A percentile compares a stretch with the other conserved stretches of the same genome.
These are phyloP conservation scores for Litchi chinensis DNA, from an alignment of 345 rosid genomes.

Conservation along the genomic window DNA sequence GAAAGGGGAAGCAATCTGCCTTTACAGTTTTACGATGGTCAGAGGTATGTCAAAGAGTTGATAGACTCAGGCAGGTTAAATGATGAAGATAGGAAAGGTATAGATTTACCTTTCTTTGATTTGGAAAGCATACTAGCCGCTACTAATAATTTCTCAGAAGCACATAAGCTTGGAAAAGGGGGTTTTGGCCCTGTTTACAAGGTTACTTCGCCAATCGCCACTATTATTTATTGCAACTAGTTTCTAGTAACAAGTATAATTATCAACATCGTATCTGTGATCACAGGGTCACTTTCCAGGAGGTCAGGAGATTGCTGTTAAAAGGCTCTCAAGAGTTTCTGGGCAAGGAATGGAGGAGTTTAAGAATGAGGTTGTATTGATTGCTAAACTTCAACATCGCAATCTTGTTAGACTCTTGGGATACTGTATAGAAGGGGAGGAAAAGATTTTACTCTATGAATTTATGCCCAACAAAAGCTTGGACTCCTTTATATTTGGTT, in stretches of 20 bases:
- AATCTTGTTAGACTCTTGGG: slow-evolving; percentile 62
- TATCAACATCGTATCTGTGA: not conserved
- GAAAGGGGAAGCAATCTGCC: slow-evolving; percentile 22
- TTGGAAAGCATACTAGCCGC: slow-evolving; percentile 47
- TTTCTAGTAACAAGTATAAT: not conserved
- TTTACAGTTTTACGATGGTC: slow-evolving; percentile 30
- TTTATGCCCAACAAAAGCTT: slow-evolving; percentile 66
- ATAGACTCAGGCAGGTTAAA: slow-evolving; percentile 27
- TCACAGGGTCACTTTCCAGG: slow-evolving; percentile 47
- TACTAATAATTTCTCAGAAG: slow-evolving; percentile 46
- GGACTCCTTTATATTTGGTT: slow-evolving; percentile 59
- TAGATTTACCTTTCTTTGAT: slow-evolving; percentile 47
- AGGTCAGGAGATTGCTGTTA: slow-evolving; percentile 59
- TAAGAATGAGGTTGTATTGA: slow-evolving; percentile 54
- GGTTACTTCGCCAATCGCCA: slow-evolving; percentile 23
- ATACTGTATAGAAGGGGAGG: slow-evolving; percentile 44
- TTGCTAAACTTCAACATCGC: slow-evolving; percentile 63
- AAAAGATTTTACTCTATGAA: slow-evolving; percentile 57
- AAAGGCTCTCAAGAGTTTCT: slow-evolving; percentile 57
- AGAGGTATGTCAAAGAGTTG: slow-evolving; percentile 33
- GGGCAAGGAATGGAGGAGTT: slow-evolving; percentile 66
- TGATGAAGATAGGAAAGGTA: slow-evolving; percentile 42
- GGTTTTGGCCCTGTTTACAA: slow-evolving; percentile 70
- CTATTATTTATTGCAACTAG: not conserved
- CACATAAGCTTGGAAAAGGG: slow-evolving; percentile 56